A percentile compares a stretch with the other conserved stretches of the same genome.
Evolutionary conservation across 495 filamentous ascomycete genomes (phyloP).

Genomic region (Cryomyces minteri): DNA sequence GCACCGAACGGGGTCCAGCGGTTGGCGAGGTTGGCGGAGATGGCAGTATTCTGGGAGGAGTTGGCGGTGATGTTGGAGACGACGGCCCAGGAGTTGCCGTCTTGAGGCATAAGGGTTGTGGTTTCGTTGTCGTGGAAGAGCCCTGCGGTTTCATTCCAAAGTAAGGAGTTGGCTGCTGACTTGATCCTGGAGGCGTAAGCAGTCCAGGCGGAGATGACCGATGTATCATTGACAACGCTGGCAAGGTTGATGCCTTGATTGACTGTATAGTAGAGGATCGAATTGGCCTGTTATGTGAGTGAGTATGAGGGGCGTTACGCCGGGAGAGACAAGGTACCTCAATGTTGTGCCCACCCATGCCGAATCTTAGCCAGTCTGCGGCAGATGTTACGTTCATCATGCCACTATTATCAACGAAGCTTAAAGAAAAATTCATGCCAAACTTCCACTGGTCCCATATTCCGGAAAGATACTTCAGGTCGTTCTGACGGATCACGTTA

Average conservation of each 20-base stretch:
- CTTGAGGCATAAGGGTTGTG: slow-evolving; percentile 24
- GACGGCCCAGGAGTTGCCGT: slow-evolving; percentile 30
- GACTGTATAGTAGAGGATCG: slow-evolving; percentile 18
- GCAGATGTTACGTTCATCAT: slow-evolving; percentile 14
- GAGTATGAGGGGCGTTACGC: neutral
- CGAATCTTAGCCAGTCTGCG: slow-evolving; percentile 22
- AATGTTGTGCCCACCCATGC: slow-evolving; percentile 31
- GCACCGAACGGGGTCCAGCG: slow-evolving; percentile 43
- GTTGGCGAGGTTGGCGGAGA: slow-evolving; percentile 27
- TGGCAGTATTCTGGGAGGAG: slow-evolving; percentile 5
- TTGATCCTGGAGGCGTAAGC: slow-evolving; percentile 9
- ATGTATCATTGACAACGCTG: slow-evolving; percentile 14
- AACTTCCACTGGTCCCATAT: slow-evolving; percentile 12
- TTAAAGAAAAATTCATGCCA: slow-evolving; percentile 12
- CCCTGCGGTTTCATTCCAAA: slow-evolving; percentile 13
- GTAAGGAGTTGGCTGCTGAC: slow-evolving; percentile 11
- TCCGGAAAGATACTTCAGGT: slow-evolving; percentile 7
- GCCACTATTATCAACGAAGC: slow-evolving; percentile 17
- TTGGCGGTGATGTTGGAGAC: slow-evolving; percentile 16
- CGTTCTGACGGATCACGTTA: neutral
- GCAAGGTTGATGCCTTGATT: slow-evolving; percentile 18
- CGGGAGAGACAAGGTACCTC: slow-evolving; percentile 15
- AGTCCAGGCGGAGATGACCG: slow-evolving; percentile 6
- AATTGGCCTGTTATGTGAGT: slow-evolving; percentile 8
- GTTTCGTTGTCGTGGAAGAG: slow-evolving; percentile 19